A percentile compares a stretch with the other conserved stretches of the same genome.
phyloP scores from a whole-genome alignment of 1,284 basidiomycete species.

The Bjerkandera adusta region DNA sequence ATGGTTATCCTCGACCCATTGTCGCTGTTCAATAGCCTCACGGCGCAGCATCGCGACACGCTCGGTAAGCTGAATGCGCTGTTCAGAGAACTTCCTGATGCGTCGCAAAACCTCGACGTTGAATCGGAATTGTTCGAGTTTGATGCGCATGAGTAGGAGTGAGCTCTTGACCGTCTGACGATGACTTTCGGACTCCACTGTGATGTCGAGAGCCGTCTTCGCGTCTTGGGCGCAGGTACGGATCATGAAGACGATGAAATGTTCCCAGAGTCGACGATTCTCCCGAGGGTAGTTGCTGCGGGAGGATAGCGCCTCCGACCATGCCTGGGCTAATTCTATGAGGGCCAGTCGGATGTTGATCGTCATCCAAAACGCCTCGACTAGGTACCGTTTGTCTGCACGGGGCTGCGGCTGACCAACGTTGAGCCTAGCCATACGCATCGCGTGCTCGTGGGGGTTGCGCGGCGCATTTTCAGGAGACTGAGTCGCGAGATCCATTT shows the following conservation, averaged over 20 bases:
- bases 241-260: slow-evolving; percentile 40
- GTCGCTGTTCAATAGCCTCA: slow-evolving; percentile 5
- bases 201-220: slow-evolving; percentile 37
- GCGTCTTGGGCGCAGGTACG: slow-evolving; percentile 41
- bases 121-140: slow-evolving; percentile 36
- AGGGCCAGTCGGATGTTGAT: slow-evolving; percentile 44
- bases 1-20: slow-evolving; percentile 4
- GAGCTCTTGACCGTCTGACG: slow-evolving; percentile 34
- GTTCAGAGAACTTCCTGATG: slow-evolving; percentile 22
- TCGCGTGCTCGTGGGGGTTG: slow-evolving; percentile 42
- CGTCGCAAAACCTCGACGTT: slow-evolving; percentile 40
- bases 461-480: slow-evolving; percentile 36
- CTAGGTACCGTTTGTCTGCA: slow-evolving; percentile 51
- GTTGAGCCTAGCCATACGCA: slow-evolving; percentile 43
- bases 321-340: slow-evolving; percentile 32
- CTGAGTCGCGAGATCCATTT: slow-evolving; percentile 36
- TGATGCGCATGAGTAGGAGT: slow-evolving; percentile 35
- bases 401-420: slow-evolving; percentile 53
- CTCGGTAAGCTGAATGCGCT: slow-evolving; percentile 18
- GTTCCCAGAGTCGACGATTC: slow-evolving; percentile 33
- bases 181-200: slow-evolving; percentile 34
- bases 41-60: slow-evolving; percentile 11
- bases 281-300: slow-evolving; percentile 18
- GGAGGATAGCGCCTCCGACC: slow-evolving; percentile 18
- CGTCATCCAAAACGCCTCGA: slow-evolving; percentile 51